phyloP scores from a whole-genome alignment of 1,284 basidiomycete species.

The Tausonia pullulans region DNA sequence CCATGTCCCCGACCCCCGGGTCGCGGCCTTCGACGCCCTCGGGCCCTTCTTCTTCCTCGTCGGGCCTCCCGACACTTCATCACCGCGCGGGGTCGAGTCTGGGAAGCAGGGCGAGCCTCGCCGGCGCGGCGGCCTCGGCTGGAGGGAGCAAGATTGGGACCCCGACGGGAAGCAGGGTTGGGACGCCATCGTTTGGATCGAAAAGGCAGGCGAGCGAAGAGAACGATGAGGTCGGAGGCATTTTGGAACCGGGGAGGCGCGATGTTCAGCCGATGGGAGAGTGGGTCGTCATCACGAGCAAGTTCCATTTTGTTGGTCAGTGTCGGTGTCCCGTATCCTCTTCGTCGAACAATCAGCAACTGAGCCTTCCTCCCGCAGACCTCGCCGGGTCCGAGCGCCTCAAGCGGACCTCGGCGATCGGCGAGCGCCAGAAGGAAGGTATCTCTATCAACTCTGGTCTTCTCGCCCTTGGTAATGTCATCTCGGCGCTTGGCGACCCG shows the following conservation, averaged over 20 bases:
- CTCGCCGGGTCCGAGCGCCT: slow-evolving; percentile 92
- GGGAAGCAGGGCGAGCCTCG: neutral
- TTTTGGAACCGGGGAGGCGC: neutral
- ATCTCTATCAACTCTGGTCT: slow-evolving; percentile 96
- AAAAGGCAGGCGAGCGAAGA: slow-evolving; percentile 13
- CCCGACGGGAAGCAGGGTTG: neutral
- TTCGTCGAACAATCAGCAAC: neutral
- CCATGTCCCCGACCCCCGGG: slow-evolving; percentile 13
- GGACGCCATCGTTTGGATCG: neutral
- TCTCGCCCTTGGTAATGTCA: slow-evolving; percentile 93
- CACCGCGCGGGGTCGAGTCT: neutral
- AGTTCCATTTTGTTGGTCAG: slow-evolving; percentile 86
- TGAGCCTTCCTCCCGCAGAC: slow-evolving; percentile 31
- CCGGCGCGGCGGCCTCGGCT: too few species aligned
- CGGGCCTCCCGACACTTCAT: slow-evolving; percentile 6
- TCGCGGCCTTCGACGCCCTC: slow-evolving; percentile 13
- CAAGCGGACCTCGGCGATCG: slow-evolving; percentile 82
- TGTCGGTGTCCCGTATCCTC: neutral
- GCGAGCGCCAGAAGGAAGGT: slow-evolving; percentile 92
- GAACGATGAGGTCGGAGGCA: slow-evolving; percentile 43
- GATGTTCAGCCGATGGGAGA: slow-evolving; percentile 41
- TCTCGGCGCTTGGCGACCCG: slow-evolving; percentile 94
- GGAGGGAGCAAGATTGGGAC: neutral
- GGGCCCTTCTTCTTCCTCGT: neutral
- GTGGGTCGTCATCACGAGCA: slow-evolving; percentile 82